Evolutionary conservation across 2,329 filamentous ascomycete genomes (phyloP).

Genomic region (Aureobasidium sp.): DNA sequence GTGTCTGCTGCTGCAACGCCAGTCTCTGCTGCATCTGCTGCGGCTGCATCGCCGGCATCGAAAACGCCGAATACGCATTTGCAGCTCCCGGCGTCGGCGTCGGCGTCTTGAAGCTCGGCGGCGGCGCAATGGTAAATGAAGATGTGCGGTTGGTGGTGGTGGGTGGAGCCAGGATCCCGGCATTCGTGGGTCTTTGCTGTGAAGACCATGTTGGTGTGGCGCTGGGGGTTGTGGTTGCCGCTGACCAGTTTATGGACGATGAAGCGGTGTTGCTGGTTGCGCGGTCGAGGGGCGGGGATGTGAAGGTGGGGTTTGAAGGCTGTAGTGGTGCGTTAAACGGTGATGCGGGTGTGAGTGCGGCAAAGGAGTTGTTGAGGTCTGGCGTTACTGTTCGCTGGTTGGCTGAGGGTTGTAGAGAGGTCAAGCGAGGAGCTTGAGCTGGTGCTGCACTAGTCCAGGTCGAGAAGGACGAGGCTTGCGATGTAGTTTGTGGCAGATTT

Average conservation of each 20-base stretch:
- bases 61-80: constrained; percentile 25
- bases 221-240: constrained; percentile 25
- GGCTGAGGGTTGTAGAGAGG: constrained; percentile 18
- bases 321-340: constrained; percentile 24
- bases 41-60: constrained; percentile 11
- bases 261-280: constrained; percentile 24
- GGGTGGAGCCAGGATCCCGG: constrained; percentile 2
- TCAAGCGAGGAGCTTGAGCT: background rate
- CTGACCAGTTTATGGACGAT: constrained; percentile 48
- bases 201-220: constrained; percentile 15
- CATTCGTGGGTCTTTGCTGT: constrained; percentile 9
- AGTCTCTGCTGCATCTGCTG: constrained; percentile 6
- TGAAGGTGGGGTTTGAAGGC: constrained; percentile 16
- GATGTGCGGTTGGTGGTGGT: constrained; percentile 26
- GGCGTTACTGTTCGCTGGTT: constrained; percentile 28
- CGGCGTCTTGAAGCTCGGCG: constrained; percentile 36
- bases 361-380: constrained; percentile 28
- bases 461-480: constrained; percentile 34
- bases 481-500: constrained; percentile 22
- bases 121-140: constrained; percentile 54
- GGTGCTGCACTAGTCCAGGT: constrained; percentile 33
- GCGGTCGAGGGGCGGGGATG: constrained; percentile 20
- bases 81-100: constrained; percentile 33
- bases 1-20: constrained; percentile 13
- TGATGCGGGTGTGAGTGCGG: constrained; percentile 31